Evolutionary conservation across 495 filamentous ascomycete species (phyloP).

Genomic region (Parachaetomium inaequale): DNA sequence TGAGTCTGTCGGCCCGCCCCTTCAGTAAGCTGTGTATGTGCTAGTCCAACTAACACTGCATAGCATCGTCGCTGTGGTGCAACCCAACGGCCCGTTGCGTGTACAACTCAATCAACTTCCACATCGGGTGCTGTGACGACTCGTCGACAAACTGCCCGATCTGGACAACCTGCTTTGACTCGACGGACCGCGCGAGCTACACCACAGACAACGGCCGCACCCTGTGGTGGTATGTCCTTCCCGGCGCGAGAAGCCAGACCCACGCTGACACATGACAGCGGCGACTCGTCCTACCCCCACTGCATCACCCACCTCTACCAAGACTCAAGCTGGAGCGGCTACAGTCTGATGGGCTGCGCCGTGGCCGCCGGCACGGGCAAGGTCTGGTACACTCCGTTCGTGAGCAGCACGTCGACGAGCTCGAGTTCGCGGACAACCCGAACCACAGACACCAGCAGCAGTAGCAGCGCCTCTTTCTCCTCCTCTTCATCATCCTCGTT

Average conservation of each 20-base stretch:
- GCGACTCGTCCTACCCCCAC: conserved; percentile 23
- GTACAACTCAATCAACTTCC: conserved; percentile 21
- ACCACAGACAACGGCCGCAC: conserved; percentile 28
- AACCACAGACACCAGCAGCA: not conserved
- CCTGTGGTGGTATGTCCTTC: conserved; percentile 22
- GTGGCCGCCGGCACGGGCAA: conserved; percentile 32
- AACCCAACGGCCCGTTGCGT: conserved; percentile 20
- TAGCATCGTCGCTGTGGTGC: conserved; percentile 24
- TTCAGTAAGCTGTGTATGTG: not conserved
- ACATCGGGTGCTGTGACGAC: conserved; percentile 33
- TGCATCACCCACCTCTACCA: conserved; percentile 29
- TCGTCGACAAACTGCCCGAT: conserved; percentile 17
- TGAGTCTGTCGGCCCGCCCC: conserved; percentile 10
- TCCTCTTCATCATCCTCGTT: not conserved
- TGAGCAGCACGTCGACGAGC: not conserved
- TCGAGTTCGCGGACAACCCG: not conserved
- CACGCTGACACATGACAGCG: conserved; percentile 16
- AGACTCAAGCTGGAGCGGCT: conserved; percentile 14
- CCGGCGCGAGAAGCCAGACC: not conserved
- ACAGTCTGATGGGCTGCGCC: conserved; percentile 29
- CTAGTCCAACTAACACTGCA: not conserved
- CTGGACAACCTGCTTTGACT: conserved; percentile 26
- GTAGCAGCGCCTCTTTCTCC: not conserved
- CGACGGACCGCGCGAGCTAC: conserved; percentile 12
- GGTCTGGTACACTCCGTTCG: conserved; percentile 24